Evolutionary conservation across 441 rosid genomes (phyloP), one percentile per base, ranked within the genome.

Genomic region (Pelargonium australe): DNA sequence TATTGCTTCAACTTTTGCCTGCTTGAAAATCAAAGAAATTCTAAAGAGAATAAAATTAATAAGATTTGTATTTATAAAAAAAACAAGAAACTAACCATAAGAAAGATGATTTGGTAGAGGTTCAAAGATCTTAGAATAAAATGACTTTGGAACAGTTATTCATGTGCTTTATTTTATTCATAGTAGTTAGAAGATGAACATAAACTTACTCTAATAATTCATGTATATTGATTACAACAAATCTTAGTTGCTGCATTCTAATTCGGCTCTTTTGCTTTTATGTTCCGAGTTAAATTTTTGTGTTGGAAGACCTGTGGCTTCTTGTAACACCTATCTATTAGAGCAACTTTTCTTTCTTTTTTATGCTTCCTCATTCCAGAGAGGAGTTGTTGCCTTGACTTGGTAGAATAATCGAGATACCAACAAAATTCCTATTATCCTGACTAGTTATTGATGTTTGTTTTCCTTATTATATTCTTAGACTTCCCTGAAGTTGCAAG

Each of bases 331-430:
- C 40, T 34, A 34, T 34, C 6, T 34, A 4, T 34, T 34, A 34
- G 40, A 34, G 40, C 7, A 34, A 34, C 7, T 4, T 34, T 34
- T 34, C 34, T 28, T 28, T 28, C 34, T 28, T 5, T 20, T 53
- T 14, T 53, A 14, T 53, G 60, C 5, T 14, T 14, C 60, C 60
- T 14, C 20, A 53, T n/a, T 14, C 60, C 17, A 13, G 60, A 14
- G 19, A 14, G 60, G 8, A n/a, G 60, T 53, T 17, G 60, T 53
- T 53, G 20, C 60, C 60, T 53, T 53, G 60, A 53, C 60, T 53
- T 53, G 20, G 60, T 53, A 53, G 8, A 53, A 53, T 53, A 49
- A 13, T 34, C 7, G 40, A 3, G 6, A 28, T 47, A 47, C 57
- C 63, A 1, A 20, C 63, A 23, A 57, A 19, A 57, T 20, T 58